These are phyloP conservation scores for Filobasidium floriforme DNA, from an alignment of 768 basidiomycete species.

Conservation along the genomic window DNA sequence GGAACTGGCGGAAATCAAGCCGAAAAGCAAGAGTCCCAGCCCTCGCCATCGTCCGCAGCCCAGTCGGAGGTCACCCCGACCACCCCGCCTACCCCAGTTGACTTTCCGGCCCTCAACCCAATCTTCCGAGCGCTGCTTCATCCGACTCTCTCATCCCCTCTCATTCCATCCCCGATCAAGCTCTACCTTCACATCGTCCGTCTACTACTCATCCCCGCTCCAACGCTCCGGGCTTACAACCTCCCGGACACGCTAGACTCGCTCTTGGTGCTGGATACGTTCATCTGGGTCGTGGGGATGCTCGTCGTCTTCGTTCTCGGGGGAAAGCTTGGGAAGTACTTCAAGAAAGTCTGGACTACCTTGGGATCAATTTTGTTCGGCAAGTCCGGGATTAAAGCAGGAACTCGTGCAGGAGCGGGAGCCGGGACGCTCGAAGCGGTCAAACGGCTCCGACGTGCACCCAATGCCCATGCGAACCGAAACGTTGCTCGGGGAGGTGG, in stretches of 20 bases:
- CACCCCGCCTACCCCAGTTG: neutral
- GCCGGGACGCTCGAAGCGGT: too few species aligned
- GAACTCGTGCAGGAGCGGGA: too few species aligned
- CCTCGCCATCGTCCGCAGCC: too few species aligned
- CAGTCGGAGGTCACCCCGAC: neutral
- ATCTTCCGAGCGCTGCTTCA: neutral
- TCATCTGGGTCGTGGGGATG: neutral
- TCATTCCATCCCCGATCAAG: neutral
- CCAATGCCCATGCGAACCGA: too few species aligned
- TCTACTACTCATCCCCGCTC: neutral
- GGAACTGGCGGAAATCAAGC: neutral
- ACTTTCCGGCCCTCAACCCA: neutral
- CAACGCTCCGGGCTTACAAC: neutral
- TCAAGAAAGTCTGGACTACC: neutral
- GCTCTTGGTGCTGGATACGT: slow-evolving; percentile 4
- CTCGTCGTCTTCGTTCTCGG: neutral
- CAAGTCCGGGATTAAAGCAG: too few species aligned
- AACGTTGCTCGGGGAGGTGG: too few species aligned
- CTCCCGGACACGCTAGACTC: neutral
- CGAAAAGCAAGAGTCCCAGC: neutral
- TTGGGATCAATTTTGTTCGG: too few species aligned
- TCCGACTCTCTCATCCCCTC: neutral
- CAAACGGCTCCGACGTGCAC: too few species aligned
- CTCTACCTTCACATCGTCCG: neutral
- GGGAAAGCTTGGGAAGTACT: neutral